phyloP scores from a whole-genome alignment of 768 basidiomycete species.

The Mycena polygramma region DNA sequence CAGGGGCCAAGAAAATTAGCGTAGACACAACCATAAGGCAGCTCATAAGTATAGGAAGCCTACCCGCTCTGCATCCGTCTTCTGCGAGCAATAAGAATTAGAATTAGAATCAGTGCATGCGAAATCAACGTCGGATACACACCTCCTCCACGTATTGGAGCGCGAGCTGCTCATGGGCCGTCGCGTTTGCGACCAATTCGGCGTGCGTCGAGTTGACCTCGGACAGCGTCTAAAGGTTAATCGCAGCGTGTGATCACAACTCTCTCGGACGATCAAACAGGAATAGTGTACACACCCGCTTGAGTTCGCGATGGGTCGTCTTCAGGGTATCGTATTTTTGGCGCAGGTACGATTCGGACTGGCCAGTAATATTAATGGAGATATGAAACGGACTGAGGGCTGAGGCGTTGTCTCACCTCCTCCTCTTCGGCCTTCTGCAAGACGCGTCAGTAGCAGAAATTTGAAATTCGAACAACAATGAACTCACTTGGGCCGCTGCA shows the following conservation, averaged over 20 bases:
- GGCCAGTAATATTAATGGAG: no score
- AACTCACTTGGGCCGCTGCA: neutral
- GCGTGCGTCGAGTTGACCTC: neutral
- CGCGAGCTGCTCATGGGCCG: neutral
- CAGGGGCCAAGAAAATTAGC: no score
- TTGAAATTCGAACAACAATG: neutral
- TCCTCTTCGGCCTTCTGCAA: neutral
- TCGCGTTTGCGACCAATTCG: neutral
- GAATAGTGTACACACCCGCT: neutral
- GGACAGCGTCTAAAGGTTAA: neutral
- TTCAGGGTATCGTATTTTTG: neutral
- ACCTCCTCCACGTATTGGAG: neutral
- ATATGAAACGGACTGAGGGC: no score
- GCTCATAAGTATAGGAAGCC: neutral
- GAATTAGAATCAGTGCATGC: neutral
- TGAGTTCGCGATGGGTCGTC: neutral
- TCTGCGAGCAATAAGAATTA: neutral
- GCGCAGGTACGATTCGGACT: neutral
- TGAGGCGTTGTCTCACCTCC: neutral
- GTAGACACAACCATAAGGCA: neutral
- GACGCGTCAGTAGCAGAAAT: neutral
- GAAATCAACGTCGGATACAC: neutral
- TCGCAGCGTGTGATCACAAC: no score
- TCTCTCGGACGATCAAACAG: neutral
- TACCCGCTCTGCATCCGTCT: conserved; percentile 2